Base-by-base conservation (phyloP, 2,329 filamentous ascomycete genomes). In the Thyridium curvatum region DNA sequence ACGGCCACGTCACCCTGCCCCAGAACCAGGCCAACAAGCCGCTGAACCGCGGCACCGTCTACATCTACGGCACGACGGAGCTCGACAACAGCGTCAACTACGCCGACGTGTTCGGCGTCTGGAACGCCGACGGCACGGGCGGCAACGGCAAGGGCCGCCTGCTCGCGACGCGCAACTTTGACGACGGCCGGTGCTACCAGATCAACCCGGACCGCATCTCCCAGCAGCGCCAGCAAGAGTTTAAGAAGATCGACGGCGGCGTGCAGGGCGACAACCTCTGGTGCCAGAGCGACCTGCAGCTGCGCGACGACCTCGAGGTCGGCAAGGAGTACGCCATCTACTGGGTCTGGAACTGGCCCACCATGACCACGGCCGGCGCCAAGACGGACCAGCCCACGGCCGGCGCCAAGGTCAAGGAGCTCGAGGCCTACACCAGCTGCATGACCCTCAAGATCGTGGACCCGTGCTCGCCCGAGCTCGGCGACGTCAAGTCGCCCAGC, bases 321-420 rank as follows among this genome's bases (percentile, higher is more conserved):
- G 79, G 79, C 33, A 74, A 80, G 21, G 72, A 73, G 18, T 86
- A 90, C 58, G 91, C 88, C 3, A 64, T 95, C 37, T 94, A 95
- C 69, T 97, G 91, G 91, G 83, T 96, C 34, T 97, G 93, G 93
- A 84, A 94, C 60, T 98, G 89, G 87, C 82, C 84, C 3, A 82
- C 77, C 12, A 68, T 79, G 54, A 58, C 60, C 48, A 41, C 58
- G 36, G 53, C 61, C 12, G 49, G 52, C 14, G 48, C 52, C 37
- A 44, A 49, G 21, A 50, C 47, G 31, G 42, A 47, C 29, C 55
- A 60, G 13, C 55, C 52, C 15, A 66, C 62, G 34, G 44, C 47
- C 62, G 45, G 64, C 30, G 41, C 44, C 34, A 47, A 49, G 4
- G 46, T 64, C 40, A 48, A 48, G 14, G 52, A 49, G 3, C 52